Evolutionary conservation across 1,139 yeast species (phyloP).

Genomic region (Pichia sp.): DNA sequence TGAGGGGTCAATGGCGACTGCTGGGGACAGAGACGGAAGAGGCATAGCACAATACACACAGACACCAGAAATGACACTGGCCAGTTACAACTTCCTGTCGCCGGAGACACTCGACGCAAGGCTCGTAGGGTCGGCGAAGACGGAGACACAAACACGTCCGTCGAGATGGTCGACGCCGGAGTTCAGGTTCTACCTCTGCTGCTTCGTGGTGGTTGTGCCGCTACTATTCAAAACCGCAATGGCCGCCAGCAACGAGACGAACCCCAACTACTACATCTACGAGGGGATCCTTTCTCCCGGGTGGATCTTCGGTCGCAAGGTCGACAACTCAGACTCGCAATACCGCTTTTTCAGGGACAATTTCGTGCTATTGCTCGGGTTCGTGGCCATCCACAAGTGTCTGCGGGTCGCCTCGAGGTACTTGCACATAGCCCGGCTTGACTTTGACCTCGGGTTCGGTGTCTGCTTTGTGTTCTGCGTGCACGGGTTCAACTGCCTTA

Average conservation of each 20-base stretch:
- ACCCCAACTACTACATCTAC: constrained; percentile 69
- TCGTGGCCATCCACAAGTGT: constrained; percentile 50
- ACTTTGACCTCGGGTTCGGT: constrained; percentile 73
- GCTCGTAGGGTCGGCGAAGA: constrained; percentile 47
- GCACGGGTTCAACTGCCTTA: constrained; percentile 72
- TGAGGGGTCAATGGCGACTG: not conserved
- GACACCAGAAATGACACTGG: constrained; percentile 11
- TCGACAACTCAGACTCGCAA: constrained; percentile 87
- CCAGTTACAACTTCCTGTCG: constrained; percentile 32
- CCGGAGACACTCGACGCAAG: constrained; percentile 77
- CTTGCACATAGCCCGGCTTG: constrained; percentile 36
- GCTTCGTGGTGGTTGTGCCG: constrained; percentile 70
- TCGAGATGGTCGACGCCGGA: constrained; percentile 75
- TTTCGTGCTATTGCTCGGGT: constrained; percentile 52
- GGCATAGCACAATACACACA: not conserved
- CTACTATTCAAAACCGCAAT: constrained; percentile 76
- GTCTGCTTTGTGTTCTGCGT: constrained; percentile 62
- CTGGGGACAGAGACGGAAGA: no score
- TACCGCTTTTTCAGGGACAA: constrained; percentile 85
- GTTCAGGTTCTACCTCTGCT: constrained; percentile 59
- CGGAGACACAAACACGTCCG: constrained; percentile 40
- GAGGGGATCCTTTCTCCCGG: constrained; percentile 58
- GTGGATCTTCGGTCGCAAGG: constrained; percentile 77
- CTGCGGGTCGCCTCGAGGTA: constrained; percentile 39
- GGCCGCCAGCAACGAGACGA: constrained; percentile 72